Evolutionary conservation across 768 basidiomycete genomes (phyloP).

Genomic region (Imleria badia): DNA sequence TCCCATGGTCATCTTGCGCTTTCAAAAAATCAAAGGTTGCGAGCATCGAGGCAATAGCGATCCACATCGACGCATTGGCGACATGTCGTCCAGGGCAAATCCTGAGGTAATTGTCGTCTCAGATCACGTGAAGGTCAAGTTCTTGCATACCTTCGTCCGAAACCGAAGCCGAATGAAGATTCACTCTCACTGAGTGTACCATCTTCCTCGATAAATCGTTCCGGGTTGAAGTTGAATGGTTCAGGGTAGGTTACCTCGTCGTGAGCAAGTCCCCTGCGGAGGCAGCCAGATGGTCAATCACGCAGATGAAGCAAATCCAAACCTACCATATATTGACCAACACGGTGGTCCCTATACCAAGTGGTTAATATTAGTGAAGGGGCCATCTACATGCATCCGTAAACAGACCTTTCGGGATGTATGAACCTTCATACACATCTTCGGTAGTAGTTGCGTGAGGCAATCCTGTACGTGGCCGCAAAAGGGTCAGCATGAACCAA

Average conservation of each 20-base stretch:
- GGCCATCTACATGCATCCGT: background rate
- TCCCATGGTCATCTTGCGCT: slow-evolving; percentile 19
- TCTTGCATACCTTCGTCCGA: slow-evolving; percentile 23
- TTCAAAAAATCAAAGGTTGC: slow-evolving; percentile 23
- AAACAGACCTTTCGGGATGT: slow-evolving; percentile 25
- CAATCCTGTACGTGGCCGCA: slow-evolving; percentile 4
- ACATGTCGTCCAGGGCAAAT: slow-evolving; percentile 24
- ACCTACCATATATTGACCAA: slow-evolving; percentile 26
- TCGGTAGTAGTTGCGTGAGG: slow-evolving; percentile 19
- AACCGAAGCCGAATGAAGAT: slow-evolving; percentile 19
- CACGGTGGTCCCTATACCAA: slow-evolving; percentile 17
- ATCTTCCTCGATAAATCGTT: slow-evolving; percentile 33
- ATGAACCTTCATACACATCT: slow-evolving; percentile 26
- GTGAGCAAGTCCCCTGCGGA: slow-evolving; percentile 38
- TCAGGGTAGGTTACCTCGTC: slow-evolving; percentile 38
- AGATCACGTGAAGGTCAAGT: background rate
- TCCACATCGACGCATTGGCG: slow-evolving; percentile 28
- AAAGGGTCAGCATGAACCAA: background rate
- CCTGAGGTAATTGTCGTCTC: slow-evolving; percentile 8
- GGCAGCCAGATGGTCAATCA: background rate
- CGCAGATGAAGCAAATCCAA: background rate
- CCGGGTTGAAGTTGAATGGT: slow-evolving; percentile 42
- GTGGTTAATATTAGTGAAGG: background rate
- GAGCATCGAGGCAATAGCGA: slow-evolving; percentile 24
- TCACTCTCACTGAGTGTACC: slow-evolving; percentile 12